Evolutionary conservation across 805 yeast genomes (phyloP), one percentile per base, ranked within the genome.

Genomic region (Wilhelminamyces savonicus): DNA sequence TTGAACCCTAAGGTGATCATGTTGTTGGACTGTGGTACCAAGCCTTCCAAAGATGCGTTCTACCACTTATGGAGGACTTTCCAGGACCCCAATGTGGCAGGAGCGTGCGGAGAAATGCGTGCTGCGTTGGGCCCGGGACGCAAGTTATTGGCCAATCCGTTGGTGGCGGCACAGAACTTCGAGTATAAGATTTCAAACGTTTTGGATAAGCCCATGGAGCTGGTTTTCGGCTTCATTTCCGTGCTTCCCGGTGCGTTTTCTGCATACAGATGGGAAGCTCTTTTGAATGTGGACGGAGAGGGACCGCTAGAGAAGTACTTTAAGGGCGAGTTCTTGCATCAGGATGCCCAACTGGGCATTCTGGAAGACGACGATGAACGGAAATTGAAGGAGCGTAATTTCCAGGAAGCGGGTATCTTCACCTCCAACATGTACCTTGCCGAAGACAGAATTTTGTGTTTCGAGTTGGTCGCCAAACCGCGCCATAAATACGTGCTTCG

Each of bases 171-270:
- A 0, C 97, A 92, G 55, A 90, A 90, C 56, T 90, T 92, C 55
- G 98, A 90, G 54, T 92, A 92, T 56, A 92, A 92, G 56, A 88
- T 87, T 66, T 86, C 96, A 4, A 92, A 90, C 53, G 85, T 90
- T 38, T 66, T 90, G 36, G 97, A 92, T 62, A 90, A 92, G 56
- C 97, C 98, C 0, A 82, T 87, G 70, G 98, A 90, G 54, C 81
- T 94, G 4, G 83, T 81, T 2, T 90, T 92, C 59, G 98, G 98
- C 0, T 90, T 86, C 51, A 88, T 90, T 43, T 74, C 94, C 0
- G 97, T 92, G 34, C 68, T 92, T 31, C 97, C 97, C 0, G 97
- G 97, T 47, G 97, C 97, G 0, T 88, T 92, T 46, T 83, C 95
- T 11, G 98, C 97, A 1, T 90, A 92, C 54, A 66, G 97, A 36